These are phyloP conservation scores for Symbiodinium pilosum DNA, from an alignment of 73 alveolate genomes.

Conservation along the genomic window DNA sequence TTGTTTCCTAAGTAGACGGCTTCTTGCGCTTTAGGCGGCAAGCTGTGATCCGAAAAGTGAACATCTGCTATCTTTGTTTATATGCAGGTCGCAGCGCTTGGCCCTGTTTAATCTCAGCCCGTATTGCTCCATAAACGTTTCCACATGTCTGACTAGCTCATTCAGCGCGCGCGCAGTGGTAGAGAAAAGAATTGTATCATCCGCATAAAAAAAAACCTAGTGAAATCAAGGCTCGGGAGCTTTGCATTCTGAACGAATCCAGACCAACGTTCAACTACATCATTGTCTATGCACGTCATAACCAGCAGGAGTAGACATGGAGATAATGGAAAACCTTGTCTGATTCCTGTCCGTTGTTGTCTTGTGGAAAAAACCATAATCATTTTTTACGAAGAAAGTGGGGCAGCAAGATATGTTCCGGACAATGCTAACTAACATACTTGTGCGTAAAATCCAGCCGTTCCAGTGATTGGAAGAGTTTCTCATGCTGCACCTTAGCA, in stretches of 20 bases:
- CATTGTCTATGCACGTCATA: not conserved
- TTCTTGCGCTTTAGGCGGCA: not conserved
- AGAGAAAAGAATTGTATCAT: not conserved
- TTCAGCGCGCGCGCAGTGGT: not conserved
- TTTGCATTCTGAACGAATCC: not conserved
- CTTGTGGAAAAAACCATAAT: not conserved
- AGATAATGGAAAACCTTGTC: constrained; percentile 1
- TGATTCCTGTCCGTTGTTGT: not conserved
- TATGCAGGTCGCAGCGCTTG: not conserved
- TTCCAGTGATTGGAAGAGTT: not conserved
- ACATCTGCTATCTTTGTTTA: not conserved
- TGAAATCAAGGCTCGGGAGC: not conserved
- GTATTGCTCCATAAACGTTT: not conserved
- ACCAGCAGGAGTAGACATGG: not conserved
- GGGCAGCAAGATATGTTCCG: not conserved
- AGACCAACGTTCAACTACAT: not conserved
- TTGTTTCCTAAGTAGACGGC: not conserved
- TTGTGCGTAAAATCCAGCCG: not conserved
- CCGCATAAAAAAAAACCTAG: not conserved
- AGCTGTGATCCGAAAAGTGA: not conserved
- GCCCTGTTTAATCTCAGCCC: constrained; percentile 12
- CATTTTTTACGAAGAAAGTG: not conserved
- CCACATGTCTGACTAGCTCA: constrained; percentile 2
- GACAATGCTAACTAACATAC: not conserved
- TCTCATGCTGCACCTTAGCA: not conserved